Evolutionary conservation across 495 filamentous ascomycete genomes (phyloP).

Genomic region (Astrothelium subdiscretum): DNA sequence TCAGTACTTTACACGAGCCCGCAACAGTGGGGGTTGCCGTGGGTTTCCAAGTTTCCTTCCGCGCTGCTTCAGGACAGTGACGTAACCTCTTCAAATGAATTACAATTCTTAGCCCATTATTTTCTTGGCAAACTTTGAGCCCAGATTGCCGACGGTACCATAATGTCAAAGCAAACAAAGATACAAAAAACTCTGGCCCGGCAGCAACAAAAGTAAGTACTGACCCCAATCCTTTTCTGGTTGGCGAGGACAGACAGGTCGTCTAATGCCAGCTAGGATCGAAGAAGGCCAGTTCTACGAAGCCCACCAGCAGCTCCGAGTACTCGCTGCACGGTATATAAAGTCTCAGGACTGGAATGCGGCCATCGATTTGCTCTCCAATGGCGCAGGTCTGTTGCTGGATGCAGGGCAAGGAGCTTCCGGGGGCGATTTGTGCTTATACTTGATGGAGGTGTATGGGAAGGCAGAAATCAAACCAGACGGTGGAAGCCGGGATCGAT

Average conservation of each 20-base stretch:
- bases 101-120: too few species aligned
- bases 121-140: too few species aligned
- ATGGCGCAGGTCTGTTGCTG: slow-evolving; percentile 71
- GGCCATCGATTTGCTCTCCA: slow-evolving; percentile 75
- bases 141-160: not conserved
- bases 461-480: slow-evolving; percentile 67
- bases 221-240: not conserved
- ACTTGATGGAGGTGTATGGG: slow-evolving; percentile 78
- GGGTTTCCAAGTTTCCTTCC: too few species aligned
- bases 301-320: slow-evolving; percentile 92
- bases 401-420: slow-evolving; percentile 83
- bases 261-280: too few species aligned
- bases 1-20: too few species aligned
- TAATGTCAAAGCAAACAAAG: slow-evolving; percentile 29
- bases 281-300: slow-evolving; percentile 90
- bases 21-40: too few species aligned
- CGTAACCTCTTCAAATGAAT: too few species aligned
- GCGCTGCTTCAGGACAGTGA: too few species aligned
- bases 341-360: slow-evolving; percentile 72
- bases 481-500: slow-evolving; percentile 48
- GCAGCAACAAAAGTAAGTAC: slow-evolving; percentile 52
- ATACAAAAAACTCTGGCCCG: slow-evolving; percentile 66
- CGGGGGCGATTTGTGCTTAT: slow-evolving; percentile 78
- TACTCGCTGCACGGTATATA: slow-evolving; percentile 83
- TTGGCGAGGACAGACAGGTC: too few species aligned